Percentiles rank a stretch among this genome's conserved stretches.
Evolutionary conservation across 1,284 basidiomycete genomes (phyloP).

Genomic region (Dichomitus squalens): DNA sequence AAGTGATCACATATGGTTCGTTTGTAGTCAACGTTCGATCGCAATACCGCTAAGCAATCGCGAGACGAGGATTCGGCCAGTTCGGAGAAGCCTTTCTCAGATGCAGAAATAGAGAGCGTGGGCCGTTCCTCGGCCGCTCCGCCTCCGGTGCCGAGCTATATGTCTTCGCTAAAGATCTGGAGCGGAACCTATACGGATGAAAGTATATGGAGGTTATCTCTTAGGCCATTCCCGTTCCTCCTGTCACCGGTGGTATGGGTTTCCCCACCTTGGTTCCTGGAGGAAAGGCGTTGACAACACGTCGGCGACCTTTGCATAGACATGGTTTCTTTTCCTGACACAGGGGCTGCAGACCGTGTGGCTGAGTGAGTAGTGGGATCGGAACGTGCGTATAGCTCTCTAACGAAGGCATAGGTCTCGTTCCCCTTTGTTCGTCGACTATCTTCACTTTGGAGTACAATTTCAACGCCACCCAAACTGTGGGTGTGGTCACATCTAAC

Average conservation of each 20-base stretch:
- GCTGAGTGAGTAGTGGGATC: constrained; percentile 36
- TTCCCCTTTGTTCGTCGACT: constrained; percentile 45
- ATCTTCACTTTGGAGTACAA: constrained; percentile 45
- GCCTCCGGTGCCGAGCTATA: constrained; percentile 27
- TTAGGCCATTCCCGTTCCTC: constrained; percentile 43
- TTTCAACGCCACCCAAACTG: constrained; percentile 41
- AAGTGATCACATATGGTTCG: not conserved
- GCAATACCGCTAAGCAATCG: not conserved
- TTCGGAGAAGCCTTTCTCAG: constrained; percentile 26
- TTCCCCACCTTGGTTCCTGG: not conserved
- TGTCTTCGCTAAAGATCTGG: constrained; percentile 40
- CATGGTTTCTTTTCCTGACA: constrained; percentile 39
- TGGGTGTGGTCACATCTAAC: not conserved
- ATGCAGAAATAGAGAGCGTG: constrained; percentile 13
- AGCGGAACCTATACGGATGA: constrained; percentile 39
- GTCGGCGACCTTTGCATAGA: too few relatives aligned
- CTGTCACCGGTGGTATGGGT: constrained; percentile 41
- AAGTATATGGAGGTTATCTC: constrained; percentile 37
- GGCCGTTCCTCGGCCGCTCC: not conserved
- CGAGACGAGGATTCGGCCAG: constrained; percentile 30
- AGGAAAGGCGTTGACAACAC: not conserved
- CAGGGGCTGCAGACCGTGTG: constrained; percentile 45
- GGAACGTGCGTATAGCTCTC: not conserved
- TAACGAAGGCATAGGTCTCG: constrained; percentile 34
- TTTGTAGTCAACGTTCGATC: constrained; percentile 36